Evolutionary conservation across 192 early-diverging fungal genomes (phyloP).

Genomic region (Mortierella claussenii): DNA sequence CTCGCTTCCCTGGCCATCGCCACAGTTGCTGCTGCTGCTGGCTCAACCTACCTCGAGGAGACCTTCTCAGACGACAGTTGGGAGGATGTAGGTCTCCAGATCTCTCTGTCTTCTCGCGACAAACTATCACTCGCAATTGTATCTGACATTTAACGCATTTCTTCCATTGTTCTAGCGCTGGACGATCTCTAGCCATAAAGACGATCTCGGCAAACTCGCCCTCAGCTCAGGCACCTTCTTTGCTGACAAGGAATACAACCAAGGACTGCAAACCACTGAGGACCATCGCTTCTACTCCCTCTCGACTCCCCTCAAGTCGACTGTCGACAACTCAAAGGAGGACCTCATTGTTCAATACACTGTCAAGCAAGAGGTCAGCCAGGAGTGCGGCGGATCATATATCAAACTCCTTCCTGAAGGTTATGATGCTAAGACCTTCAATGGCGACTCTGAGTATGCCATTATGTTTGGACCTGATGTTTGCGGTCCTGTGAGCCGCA

Average conservation of each 20-base stretch:
- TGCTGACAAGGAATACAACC: conserved; percentile 71
- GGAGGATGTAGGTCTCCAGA: conserved; percentile 61
- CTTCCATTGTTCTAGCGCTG: conserved; percentile 63
- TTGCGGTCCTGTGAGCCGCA: conserved; percentile 90
- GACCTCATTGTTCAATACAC: conserved; percentile 87
- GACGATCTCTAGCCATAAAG: conserved; percentile 70
- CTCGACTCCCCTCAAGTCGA: conserved; percentile 75
- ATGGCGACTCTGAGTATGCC: conserved; percentile 85
- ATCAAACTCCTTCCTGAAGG: conserved; percentile 87
- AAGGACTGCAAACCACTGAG: conserved; percentile 82
- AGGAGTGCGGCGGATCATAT: conserved; percentile 96
- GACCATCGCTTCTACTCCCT: conserved; percentile 90
- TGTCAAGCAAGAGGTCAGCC: conserved; percentile 90
- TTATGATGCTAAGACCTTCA: conserved; percentile 81
- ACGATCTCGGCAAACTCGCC: conserved; percentile 79
- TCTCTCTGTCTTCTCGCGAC: no score
- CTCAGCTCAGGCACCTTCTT: conserved; percentile 81
- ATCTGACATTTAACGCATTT: neutral
- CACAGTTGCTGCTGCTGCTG: conserved; percentile 51
- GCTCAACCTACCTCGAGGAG: conserved; percentile 81
- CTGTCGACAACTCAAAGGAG: conserved; percentile 86
- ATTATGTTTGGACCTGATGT: conserved; percentile 94
- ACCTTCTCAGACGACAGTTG: conserved; percentile 75
- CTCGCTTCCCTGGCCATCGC: conserved; percentile 52
- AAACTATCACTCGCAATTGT: no score